Base-by-base conservation (phyloP, 768 basidiomycete species). In the Lactifluus rugatus region DNA sequence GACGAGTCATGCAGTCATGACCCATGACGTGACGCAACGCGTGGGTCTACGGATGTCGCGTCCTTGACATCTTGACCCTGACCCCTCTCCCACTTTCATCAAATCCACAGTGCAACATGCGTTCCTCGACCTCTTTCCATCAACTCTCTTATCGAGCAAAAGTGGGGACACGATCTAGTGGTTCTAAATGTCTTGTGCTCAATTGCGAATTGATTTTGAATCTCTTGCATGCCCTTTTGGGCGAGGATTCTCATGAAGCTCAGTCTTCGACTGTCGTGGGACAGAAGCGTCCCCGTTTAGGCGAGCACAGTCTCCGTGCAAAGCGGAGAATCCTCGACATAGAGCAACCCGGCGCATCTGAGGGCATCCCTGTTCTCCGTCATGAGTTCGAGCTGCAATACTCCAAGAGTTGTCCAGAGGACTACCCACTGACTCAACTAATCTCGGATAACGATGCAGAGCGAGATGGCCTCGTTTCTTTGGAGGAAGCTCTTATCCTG, bases 321-420 rank as follows among this genome's bases (percentile, higher is more conserved):
- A 60, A 60, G 54, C 54, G 54, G 26, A 56, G 37, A 56, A 39
- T 32, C 1, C 6, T 52, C 23, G 49, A 19, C n/a, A 49, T 37
- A 5, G 44, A 31, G 32, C 44, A 41, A 48, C 25, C 5, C 9
- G 28, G 16, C 9, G 36, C 36, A 21, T 51, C 49, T 60, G 59
- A 56, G 44, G 26, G 11, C 21, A 47, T 56, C 19, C 59, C 54
- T 34, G 54, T 46, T 31, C 44, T 60, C 42, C 59, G 23, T 48
- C 59, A 60, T 60, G 54, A 56, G 59, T 60, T 60, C 54, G 28
- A 52, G 23, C 19, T 60, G 25, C 48, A 46, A 47, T 60, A 60
- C 48, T 47, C 21, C 37, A 60, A 56, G 48, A 28, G 17, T 34
- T 21, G 34, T 21, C 45, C 21, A 53, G 59, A 56, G 14, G 49